phyloP scores from a whole-genome alignment of 352 stramenopile species.

The Phytophthora hibernalis region DNA sequence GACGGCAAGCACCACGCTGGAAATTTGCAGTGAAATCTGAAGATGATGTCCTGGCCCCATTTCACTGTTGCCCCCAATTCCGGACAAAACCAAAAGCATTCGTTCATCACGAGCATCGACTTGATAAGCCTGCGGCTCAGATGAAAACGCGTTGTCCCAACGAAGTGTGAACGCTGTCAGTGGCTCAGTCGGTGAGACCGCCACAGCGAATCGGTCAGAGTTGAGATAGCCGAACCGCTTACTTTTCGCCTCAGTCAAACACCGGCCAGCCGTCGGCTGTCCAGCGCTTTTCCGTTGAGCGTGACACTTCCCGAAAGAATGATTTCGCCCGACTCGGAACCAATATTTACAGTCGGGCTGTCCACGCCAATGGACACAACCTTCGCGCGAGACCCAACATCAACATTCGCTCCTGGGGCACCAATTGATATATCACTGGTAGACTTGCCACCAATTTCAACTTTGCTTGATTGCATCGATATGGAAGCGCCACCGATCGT shows the following conservation, averaged over 20 bases:
- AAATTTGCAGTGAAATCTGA: slow-evolving; percentile 40
- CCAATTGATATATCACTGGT: slow-evolving; percentile 50
- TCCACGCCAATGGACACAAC: slow-evolving; percentile 41
- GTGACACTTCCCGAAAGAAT: slow-evolving; percentile 59
- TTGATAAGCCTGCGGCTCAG: slow-evolving; percentile 29
- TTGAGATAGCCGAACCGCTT: slow-evolving; percentile 48
- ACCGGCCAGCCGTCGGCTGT: slow-evolving; percentile 35
- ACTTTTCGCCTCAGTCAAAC: slow-evolving; percentile 2
- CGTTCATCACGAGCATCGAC: slow-evolving; percentile 31
- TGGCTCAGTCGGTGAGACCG: slow-evolving; percentile 1
- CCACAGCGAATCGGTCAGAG: slow-evolving; percentile 31
- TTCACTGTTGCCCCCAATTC: neutral
- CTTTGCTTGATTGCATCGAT: slow-evolving; percentile 31
- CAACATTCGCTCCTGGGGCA: slow-evolving; percentile 24
- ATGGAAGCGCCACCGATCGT: slow-evolving; percentile 35
- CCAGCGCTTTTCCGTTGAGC: slow-evolving; percentile 59
- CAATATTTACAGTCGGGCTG: slow-evolving; percentile 44
- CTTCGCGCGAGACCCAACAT: slow-evolving; percentile 37
- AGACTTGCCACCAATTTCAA: slow-evolving; percentile 43
- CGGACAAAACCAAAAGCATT: slow-evolving; percentile 24
- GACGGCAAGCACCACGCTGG: slow-evolving; percentile 36
- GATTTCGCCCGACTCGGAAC: slow-evolving; percentile 39
- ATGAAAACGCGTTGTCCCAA: slow-evolving; percentile 44
- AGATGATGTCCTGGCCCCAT: slow-evolving; percentile 32
- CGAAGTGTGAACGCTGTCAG: slow-evolving; percentile 38